Conservation (phyloP, 2,329 filamentous ascomycete species). For the Scedosporium apiospermum region DNA sequence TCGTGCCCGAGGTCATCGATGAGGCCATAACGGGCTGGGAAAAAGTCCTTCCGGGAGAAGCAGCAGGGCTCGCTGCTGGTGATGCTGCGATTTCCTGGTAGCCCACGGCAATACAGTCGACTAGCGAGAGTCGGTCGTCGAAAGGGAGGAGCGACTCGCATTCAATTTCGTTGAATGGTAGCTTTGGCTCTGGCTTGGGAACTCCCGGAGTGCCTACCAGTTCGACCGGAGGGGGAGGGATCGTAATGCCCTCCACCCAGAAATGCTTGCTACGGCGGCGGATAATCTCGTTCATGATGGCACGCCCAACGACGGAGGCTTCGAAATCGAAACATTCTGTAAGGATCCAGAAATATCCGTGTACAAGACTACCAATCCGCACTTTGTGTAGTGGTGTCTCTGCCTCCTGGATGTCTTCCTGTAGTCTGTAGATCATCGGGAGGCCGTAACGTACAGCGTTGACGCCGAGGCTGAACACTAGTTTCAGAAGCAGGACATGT, state of each 20-base stretch:
- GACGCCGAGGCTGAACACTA: conserved; percentile 70
- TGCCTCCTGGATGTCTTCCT: conserved; percentile 68
- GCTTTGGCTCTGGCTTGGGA: conserved; percentile 30
- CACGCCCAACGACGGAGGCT: conserved; percentile 55
- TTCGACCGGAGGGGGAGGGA: conserved; percentile 59
- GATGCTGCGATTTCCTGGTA: conserved; percentile 57
- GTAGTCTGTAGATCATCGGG: conserved; percentile 81
- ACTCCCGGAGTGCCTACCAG: conserved; percentile 47
- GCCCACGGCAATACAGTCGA: conserved; percentile 62
- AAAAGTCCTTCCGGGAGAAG: conserved; percentile 57
- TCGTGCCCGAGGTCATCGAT: conserved; percentile 28
- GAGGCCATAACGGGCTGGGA: conserved; percentile 51
- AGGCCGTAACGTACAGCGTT: conserved; percentile 72
- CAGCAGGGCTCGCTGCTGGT: conserved; percentile 59
- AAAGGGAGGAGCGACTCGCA: conserved; percentile 63
- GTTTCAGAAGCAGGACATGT: conserved; percentile 64
- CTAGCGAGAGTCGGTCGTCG: conserved; percentile 60
- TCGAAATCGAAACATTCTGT: conserved; percentile 72
- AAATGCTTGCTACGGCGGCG: conserved; percentile 64
- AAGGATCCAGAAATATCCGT: conserved; percentile 80
- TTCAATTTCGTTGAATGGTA: conserved; percentile 45
- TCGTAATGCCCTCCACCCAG: conserved; percentile 66
- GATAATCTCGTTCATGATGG: conserved; percentile 66
- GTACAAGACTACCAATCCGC: conserved; percentile 72
- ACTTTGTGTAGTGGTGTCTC: conserved; percentile 63